These are phyloP conservation scores for Fraxinus greggii DNA, from an alignment of 305 asterid species.

Conservation along the genomic window DNA sequence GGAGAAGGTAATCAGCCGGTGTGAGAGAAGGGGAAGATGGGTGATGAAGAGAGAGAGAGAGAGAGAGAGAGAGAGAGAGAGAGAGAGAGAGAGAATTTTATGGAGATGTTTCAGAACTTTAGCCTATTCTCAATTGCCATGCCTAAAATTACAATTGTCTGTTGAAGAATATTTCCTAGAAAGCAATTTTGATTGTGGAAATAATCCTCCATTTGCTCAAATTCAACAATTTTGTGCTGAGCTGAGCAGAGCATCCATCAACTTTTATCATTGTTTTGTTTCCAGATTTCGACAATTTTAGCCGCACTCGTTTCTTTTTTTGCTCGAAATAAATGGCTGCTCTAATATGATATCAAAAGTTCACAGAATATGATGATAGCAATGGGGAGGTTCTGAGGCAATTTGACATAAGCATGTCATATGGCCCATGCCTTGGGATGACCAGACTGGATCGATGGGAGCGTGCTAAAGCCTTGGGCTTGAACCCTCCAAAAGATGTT, in stretches of 20 bases:
- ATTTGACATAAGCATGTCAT: slow-evolving; percentile 78
- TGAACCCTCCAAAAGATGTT: slow-evolving; percentile 62
- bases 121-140: too few species aligned
- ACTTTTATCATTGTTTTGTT: neutral
- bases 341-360: slow-evolving; percentile 1
- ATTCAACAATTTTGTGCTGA: neutral
- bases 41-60: too few species aligned
- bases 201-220: too few species aligned
- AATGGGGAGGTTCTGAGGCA: slow-evolving; percentile 66
- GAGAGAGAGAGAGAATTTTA: neutral
- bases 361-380: slow-evolving; percentile 54
- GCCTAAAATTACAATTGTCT: too few species aligned
- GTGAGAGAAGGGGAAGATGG: too few species aligned
- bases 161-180: too few species aligned
- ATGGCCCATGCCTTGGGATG: slow-evolving; percentile 90
- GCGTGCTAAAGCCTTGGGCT: slow-evolving; percentile 60
- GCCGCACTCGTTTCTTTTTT: too few species aligned
- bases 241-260: neutral
- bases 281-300: neutral
- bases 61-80: too few species aligned
- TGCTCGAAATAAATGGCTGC: neutral
- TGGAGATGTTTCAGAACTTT: neutral
- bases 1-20: too few species aligned
- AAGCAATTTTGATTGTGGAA: too few species aligned
- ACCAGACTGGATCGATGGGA: slow-evolving; percentile 73